Base-by-base conservation (phyloP, 1,284 basidiomycete species). In the Apiotrichum laibachii region DNA sequence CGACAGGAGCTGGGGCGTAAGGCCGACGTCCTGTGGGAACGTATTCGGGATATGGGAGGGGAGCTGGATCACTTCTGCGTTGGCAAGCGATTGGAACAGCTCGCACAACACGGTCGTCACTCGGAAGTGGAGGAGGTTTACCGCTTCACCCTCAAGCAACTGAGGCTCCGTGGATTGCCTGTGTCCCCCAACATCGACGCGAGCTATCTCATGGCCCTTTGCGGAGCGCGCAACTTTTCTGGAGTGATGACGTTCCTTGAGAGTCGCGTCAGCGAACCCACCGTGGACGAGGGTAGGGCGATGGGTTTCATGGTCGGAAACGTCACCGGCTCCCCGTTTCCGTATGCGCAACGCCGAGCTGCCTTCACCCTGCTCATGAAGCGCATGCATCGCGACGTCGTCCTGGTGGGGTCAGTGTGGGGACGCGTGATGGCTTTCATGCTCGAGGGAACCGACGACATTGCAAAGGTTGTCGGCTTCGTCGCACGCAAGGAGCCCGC, bases 401-500 rank as follows among this genome's bases (percentile, higher is more conserved):
- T 15, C 5, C 16, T 50, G 19, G 7, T 5, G 18, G n/a, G 16
- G 5, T 9, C 35, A 12, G 18, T 15, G 16, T 53, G 51, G 39
- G 55, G 56, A 2, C 43, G 15, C 7, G 31, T 61, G 6, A 49
- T 57, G 7, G n/a, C 37, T 7, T 53, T 61, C 44, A 34, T 57
- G n/a, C 60, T 61, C 34, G 50, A 55, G 18, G 48, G 50, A 7
- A 49, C 48, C 2, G 10, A 46, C 21, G 18, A 40, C 9, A 18
- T 61, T 19, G 33, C 22, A 2, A 18, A 19, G 7, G 49, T 55
- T 21, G 42, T 42, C 19, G 35, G 35, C 21, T n/a, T 26, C 10
- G 12, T 57, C 16, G 35, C 54, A 3, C 19, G 13, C 22, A 34
- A 35, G 34, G 46, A 22, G 40, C 34, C 6, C 2, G 43, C 19